Percentiles rank a stretch among this genome's conserved stretches.
These are phyloP conservation scores for Purpureocillium lavendulum DNA, from an alignment of 2,329 filamentous ascomycete genomes.

Conservation along the genomic window DNA sequence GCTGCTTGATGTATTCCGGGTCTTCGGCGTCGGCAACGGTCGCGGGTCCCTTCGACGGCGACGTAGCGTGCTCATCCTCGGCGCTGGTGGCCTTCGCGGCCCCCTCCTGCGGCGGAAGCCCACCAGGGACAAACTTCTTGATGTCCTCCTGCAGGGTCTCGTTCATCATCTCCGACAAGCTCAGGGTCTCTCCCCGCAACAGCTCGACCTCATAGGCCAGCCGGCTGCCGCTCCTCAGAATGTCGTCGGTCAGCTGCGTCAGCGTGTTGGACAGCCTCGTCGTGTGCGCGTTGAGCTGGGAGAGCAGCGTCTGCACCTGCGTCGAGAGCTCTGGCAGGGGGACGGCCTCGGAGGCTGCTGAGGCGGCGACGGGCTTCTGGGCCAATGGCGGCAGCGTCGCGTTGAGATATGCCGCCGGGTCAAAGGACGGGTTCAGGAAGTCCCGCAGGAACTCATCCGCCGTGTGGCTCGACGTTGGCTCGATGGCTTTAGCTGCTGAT, in stretches of 20 bases:
- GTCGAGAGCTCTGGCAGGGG: slow-evolving; percentile 69
- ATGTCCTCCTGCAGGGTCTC: slow-evolving; percentile 67
- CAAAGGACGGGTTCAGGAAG: slow-evolving; percentile 71
- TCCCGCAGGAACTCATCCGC: slow-evolving; percentile 64
- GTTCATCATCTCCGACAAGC: slow-evolving; percentile 70
- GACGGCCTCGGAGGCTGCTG: slow-evolving; percentile 28
- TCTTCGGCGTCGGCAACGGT: slow-evolving; percentile 27
- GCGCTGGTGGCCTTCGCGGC: slow-evolving; percentile 11
- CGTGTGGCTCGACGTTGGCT: slow-evolving; percentile 52
- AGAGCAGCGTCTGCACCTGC: slow-evolving; percentile 76
- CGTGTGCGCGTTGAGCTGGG: slow-evolving; percentile 82
- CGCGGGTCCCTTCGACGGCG: slow-evolving; percentile 4
- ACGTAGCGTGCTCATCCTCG: slow-evolving; percentile 15
- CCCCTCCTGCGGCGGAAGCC: slow-evolving; percentile 26
- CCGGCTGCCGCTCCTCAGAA: slow-evolving; percentile 77
- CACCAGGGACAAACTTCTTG: slow-evolving; percentile 57
- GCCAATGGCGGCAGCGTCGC: slow-evolving; percentile 62
- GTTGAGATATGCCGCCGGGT: slow-evolving; percentile 81
- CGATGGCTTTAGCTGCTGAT: slow-evolving; percentile 25
- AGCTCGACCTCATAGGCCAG: slow-evolving; percentile 94
- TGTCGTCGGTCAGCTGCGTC: slow-evolving; percentile 89
- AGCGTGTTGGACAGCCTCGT: slow-evolving; percentile 72
- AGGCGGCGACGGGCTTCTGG: slow-evolving; percentile 23
- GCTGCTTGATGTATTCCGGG: slow-evolving; percentile 63
- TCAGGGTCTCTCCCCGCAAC: slow-evolving; percentile 75